phyloP scores from a whole-genome alignment of 2,329 filamentous ascomycete species.

The Penicillium glabrum region DNA sequence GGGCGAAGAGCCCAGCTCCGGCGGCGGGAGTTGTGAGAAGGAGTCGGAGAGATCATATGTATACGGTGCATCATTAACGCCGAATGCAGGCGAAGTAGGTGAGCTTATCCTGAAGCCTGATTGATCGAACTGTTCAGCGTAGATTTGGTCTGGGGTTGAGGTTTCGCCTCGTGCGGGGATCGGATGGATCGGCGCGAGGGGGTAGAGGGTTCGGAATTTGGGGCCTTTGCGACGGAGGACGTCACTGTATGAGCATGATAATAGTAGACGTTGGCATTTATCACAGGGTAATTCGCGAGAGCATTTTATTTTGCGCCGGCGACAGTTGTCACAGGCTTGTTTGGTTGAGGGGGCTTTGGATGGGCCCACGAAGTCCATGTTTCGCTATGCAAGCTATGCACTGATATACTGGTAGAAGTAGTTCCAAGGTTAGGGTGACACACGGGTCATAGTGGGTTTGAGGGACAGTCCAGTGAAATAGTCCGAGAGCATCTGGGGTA shows the following conservation, averaged over 20 bases:
- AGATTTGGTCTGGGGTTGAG: constrained; percentile 2
- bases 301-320: constrained; percentile 46
- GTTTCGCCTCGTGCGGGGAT: constrained; percentile 23
- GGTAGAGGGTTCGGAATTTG: constrained; percentile 41
- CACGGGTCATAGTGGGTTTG: neutral
- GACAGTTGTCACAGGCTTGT: constrained; percentile 44
- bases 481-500: neutral
- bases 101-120: constrained; percentile 24
- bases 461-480: neutral
- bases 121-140: neutral
- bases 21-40: constrained; percentile 28
- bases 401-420: neutral
- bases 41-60: constrained; percentile 26
- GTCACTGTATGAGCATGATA: constrained; percentile 42
- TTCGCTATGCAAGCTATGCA: neutral
- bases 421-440: neutral
- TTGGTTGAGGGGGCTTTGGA: constrained; percentile 26
- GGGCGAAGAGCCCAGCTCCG: constrained; percentile 35
- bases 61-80: constrained; percentile 25
- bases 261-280: constrained; percentile 38
- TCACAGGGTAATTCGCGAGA: constrained; percentile 42
- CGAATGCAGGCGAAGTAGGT: constrained; percentile 27
- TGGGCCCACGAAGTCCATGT: constrained; percentile 24
- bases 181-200: constrained; percentile 37
- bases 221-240: constrained; percentile 40